Percentiles rank a stretch among this genome's conserved stretches.
Conservation (phyloP, 2,329 filamentous ascomycete genomes). For the Aspergillus sp. region DNA sequence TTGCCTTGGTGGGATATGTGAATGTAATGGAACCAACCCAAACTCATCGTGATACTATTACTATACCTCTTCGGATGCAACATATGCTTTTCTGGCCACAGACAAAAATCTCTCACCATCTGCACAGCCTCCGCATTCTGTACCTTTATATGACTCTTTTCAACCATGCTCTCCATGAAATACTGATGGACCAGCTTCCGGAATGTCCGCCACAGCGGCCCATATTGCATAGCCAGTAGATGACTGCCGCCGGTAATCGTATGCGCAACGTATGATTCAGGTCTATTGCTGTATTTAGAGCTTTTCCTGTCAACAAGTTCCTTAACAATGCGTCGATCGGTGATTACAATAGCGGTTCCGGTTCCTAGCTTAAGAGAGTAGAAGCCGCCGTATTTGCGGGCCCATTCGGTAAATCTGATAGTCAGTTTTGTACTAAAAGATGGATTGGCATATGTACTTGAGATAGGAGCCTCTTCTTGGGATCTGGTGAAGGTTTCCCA, state of each 20-base stretch:
- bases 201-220: slow-evolving; percentile 39
- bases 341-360: slow-evolving; percentile 38
- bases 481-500: slow-evolving; percentile 36
- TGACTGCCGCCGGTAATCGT: slow-evolving; percentile 43
- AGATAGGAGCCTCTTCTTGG: slow-evolving; percentile 25
- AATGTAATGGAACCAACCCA: slow-evolving; percentile 8
- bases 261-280: slow-evolving; percentile 37
- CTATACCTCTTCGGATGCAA: slow-evolving; percentile 42
- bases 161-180: slow-evolving; percentile 40
- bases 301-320: slow-evolving; percentile 43
- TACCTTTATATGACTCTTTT: slow-evolving; percentile 37
- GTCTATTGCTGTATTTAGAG: slow-evolving; percentile 39
- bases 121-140: slow-evolving; percentile 45
- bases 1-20: neutral
- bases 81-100: slow-evolving; percentile 36
- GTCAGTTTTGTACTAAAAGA: neutral
- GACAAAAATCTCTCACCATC: slow-evolving; percentile 38
- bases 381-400: slow-evolving; percentile 37
- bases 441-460: slow-evolving; percentile 9
- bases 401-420: slow-evolving; percentile 42
- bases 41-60: slow-evolving; percentile 43
- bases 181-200: slow-evolving; percentile 42
- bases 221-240: slow-evolving; percentile 43
- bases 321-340: slow-evolving; percentile 34
- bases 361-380: slow-evolving; percentile 40